Base-by-base conservation (phyloP, 2,329 filamentous ascomycete genomes). In the Fusarium transvaalense region DNA sequence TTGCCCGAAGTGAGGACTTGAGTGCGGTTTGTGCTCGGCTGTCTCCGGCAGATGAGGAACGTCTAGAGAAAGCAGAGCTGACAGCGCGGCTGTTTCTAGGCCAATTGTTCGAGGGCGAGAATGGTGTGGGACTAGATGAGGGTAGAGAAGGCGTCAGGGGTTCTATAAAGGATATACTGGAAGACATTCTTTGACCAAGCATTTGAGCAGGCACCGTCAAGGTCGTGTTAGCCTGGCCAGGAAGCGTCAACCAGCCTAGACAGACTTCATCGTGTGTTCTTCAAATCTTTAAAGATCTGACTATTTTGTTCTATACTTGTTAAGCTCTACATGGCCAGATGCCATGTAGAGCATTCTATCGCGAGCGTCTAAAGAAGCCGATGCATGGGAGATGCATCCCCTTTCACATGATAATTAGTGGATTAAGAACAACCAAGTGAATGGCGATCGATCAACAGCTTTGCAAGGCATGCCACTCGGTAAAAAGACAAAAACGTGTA, bases 1-100 rank as follows among this genome's bases (percentile, higher is more conserved):
- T 91, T 34, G 87, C 88, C 17, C 87, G 85, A 51, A 92, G 93
- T 9, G 91, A 95, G 74, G 92, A 97, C 76, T 82, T 98, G 3
- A 86, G 91, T 8, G 85, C 88, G 31, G 87, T 89, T 21, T 97
- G 92, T 78, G 88, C 91, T 6, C 85, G 84, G 43, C 81, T 97
- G 67, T 88, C 89, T 0, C 80, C 82, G 1, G 81, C 82, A 6
- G 93, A 97, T 73, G 83, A 84, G 53, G 78, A 80, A n/a, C 86
- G 87, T 37, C 82, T 97, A n/a, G 84, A 89, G 71, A 81, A 86
- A 66, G 93, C 94, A 25, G 89, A 92, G 73, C 73, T 66, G 13
- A 81, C 86, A 43, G 87, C 88, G n/a, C 84, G 89, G 45, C 76
- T 76, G 8, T 91, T 92, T 66, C 75, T 92, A 4, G 39, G 67